phyloP scores from a whole-genome alignment of 1,139 yeast genomes.

The Yamadazyma oceani region DNA sequence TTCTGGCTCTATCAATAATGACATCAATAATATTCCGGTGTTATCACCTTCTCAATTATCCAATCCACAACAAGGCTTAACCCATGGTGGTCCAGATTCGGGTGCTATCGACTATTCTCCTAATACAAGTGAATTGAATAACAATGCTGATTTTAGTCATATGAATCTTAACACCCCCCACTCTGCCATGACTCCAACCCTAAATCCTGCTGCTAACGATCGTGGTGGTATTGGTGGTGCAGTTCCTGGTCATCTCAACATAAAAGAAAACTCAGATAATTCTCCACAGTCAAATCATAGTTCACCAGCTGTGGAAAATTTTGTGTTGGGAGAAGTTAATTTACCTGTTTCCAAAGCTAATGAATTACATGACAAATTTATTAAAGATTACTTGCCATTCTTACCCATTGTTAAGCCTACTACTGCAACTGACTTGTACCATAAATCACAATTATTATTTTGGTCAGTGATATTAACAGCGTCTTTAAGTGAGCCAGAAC shows the following conservation, averaged over 20 bases:
- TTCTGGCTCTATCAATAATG: neutral
- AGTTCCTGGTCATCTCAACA: slow-evolving; percentile 3
- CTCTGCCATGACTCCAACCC: slow-evolving; percentile 1
- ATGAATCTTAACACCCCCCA: slow-evolving; percentile 1
- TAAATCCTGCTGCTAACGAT: too few relatives aligned
- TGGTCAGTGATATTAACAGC: slow-evolving; percentile 93
- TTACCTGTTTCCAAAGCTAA: slow-evolving; percentile 67
- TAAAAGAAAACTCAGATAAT: slow-evolving; percentile 20
- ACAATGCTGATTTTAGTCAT: neutral
- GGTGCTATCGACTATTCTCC: neutral
- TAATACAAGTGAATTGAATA: neutral
- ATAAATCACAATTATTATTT: slow-evolving; percentile 79
- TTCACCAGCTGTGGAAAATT: slow-evolving; percentile 42
- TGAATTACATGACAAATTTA: slow-evolving; percentile 68
- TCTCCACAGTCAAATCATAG: slow-evolving; percentile 20
- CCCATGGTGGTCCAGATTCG: neutral
- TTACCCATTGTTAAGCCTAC: slow-evolving; percentile 76
- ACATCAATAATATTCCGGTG: slow-evolving; percentile 6
- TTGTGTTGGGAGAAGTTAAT: slow-evolving; percentile 71
- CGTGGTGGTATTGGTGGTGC: neutral
- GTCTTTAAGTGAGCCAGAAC: slow-evolving; percentile 83
- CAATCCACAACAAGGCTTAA: neutral
- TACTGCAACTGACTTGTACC: slow-evolving; percentile 74
- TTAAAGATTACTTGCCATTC: slow-evolving; percentile 67
- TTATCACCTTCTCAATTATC: slow-evolving; percentile 3